These are phyloP conservation scores for Lagerstroemia speciosa DNA, from an alignment of 345 rosid species.

Conservation along the genomic window DNA sequence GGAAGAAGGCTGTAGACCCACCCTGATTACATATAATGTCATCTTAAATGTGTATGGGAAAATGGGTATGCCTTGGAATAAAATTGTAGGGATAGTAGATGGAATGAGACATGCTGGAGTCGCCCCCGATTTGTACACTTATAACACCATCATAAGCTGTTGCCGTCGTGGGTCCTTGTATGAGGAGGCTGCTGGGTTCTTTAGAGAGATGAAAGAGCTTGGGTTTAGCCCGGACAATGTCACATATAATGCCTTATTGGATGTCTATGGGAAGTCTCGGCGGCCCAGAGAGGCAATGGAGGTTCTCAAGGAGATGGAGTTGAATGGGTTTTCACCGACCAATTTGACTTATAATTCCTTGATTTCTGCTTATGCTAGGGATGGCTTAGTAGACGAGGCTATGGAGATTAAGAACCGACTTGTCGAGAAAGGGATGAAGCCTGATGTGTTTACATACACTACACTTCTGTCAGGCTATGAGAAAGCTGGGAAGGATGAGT, in stretches of 20 bases:
- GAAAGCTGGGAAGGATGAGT: constrained; percentile 78
- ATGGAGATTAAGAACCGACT: constrained; percentile 67
- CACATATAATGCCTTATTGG: constrained; percentile 70
- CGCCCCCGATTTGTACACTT: constrained; percentile 67
- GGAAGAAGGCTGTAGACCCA: constrained; percentile 75
- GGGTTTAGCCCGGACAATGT: constrained; percentile 79
- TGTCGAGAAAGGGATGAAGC: constrained; percentile 57
- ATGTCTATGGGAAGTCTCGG: constrained; percentile 89
- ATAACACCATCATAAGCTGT: constrained; percentile 75
- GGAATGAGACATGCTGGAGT: constrained; percentile 58
- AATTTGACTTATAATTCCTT: constrained; percentile 74
- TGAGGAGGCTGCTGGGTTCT: constrained; percentile 66
- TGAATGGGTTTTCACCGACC: constrained; percentile 52
- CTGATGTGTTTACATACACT: constrained; percentile 93
- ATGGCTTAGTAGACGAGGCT: constrained; percentile 69
- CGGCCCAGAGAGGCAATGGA: constrained; percentile 75
- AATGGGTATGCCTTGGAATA: constrained; percentile 97
- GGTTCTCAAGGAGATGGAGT: constrained; percentile 77
- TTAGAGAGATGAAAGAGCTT: constrained; percentile 59
- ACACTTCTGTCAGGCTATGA: constrained; percentile 83
- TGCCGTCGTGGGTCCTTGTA: constrained; percentile 77
- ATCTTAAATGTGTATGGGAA: constrained; percentile 77
- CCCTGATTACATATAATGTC: constrained; percentile 82
- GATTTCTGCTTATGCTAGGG: constrained; percentile 80
- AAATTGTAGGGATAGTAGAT: constrained; percentile 45